Evolutionary conservation across 805 yeast genomes (phyloP).

Genomic region (Yamadazyma ubonensis): DNA sequence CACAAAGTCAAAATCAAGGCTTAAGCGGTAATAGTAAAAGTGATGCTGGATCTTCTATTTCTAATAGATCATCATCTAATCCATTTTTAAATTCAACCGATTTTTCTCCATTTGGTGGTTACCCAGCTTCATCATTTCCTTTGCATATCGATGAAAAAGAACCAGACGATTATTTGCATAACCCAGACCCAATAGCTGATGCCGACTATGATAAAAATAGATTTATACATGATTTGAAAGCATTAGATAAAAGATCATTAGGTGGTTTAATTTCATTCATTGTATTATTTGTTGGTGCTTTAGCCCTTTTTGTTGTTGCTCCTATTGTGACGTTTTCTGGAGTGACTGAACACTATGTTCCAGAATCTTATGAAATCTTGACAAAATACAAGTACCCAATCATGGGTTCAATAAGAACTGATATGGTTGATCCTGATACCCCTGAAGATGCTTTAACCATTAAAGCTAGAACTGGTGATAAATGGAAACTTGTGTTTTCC

Average conservation of each 20-base stretch:
- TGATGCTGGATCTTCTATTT: constrained; percentile 23
- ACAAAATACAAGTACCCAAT: constrained; percentile 43
- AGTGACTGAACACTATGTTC: constrained; percentile 34
- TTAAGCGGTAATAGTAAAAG: constrained; percentile 12
- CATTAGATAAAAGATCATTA: constrained; percentile 61
- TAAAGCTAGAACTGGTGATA: constrained; percentile 25
- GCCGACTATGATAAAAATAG: constrained; percentile 77
- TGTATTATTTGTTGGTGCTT: constrained; percentile 55
- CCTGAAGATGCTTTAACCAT: constrained; percentile 29
- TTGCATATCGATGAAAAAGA: constrained; percentile 89
- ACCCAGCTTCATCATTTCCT: constrained; percentile 91
- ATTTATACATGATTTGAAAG: constrained; percentile 60
- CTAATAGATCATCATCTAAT: constrained; percentile 21
- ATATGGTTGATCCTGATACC: constrained; percentile 42
- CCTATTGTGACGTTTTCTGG: constrained; percentile 88
- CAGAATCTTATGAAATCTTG: constrained; percentile 43
- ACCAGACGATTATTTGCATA: constrained; percentile 91
- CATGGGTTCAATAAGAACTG: constrained; percentile 35
- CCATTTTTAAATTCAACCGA: constrained; percentile 52
- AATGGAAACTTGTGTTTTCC: constrained; percentile 38
- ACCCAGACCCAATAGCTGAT: constrained; percentile 93
- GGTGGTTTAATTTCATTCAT: constrained; percentile 64
- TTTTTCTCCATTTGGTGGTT: constrained; percentile 93
- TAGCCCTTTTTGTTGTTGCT: constrained; percentile 69
- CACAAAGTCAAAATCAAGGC: constrained; percentile 7